Evolutionary conservation across 2,329 filamentous ascomycete genomes (phyloP), one percentile per base, ranked within the genome.

Genomic region (Ophidiomyces ophidiicola): DNA sequence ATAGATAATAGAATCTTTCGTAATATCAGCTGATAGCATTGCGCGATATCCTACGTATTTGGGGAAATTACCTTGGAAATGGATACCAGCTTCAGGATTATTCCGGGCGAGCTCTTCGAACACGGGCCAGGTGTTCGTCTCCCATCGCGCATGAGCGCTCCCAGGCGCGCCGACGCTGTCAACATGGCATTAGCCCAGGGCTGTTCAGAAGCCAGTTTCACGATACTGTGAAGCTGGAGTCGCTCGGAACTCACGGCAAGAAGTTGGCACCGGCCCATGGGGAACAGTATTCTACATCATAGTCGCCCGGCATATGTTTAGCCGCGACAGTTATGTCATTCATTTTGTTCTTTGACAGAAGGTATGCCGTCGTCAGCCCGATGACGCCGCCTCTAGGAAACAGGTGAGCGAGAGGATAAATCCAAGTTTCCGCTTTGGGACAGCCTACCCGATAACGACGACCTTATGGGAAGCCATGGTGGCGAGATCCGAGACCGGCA

Each of bases 281-380:
- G 4, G 83, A 92, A 0, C 83, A 79, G 58, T 94, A 94, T 66
- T 92, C 81, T 49, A 87, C 80, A 48, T 88, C 82, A 59, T 88
- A 90, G 64, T 94, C 87, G 24, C 87, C 87, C 0, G 87, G 87
- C 80, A 94, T 90, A 56, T 93, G 82, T 54, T 88, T 92, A 4
- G 84, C 80, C 21, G 85, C 67, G 24, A 92, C 67, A 0, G 82
- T 86, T 47, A 92, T 62, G 18, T 66, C 64, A 48, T 78, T 70
- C 7, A 60, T 52, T 4, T 63, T 58, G 49, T 76, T 68, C 43
- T 67, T 66, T 8, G 76, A 76, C 10, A 81, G 62, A 11, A 75
- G 59, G 17, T 78, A 63, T 24, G 78, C 77, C 1, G 75, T 78
- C 2, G 78, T 80, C 37, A 82, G 66, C 18, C 76, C 77, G 21